Evolutionary conservation across 257 asterid genomes (phyloP).

Genomic region (Solanum appendiculatum): DNA sequence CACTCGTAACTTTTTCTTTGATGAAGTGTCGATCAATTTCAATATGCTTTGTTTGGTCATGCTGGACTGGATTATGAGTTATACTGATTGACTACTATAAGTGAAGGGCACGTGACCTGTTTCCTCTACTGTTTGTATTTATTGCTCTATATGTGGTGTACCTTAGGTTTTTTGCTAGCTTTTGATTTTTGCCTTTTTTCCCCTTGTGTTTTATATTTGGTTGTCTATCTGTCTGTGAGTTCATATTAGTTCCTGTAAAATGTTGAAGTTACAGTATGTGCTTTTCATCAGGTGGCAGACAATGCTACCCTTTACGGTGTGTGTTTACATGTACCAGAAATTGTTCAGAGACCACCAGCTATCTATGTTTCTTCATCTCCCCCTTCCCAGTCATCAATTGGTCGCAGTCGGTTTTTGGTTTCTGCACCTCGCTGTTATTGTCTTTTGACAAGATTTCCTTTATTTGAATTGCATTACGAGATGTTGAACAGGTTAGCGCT

Average conservation of each 20-base stretch:
- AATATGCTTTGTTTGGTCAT: not conserved
- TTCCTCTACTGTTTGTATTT: not conserved
- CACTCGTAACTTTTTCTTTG: not conserved
- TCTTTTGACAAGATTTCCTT: conserved; percentile 81
- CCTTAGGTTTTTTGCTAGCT: not conserved
- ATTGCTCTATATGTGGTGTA: not conserved
- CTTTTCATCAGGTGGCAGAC: conserved; percentile 68
- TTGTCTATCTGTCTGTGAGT: not conserved
- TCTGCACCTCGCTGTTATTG: conserved; percentile 98
- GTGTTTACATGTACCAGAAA: conserved; percentile 78
- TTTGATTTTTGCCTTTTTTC: not conserved
- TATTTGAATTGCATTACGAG: conserved; percentile 82
- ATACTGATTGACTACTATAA: not conserved
- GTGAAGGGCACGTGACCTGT: not conserved
- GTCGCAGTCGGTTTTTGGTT: conserved; percentile 63
- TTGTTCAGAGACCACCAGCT: conserved; percentile 76
- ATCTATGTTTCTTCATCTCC: conserved; percentile 46
- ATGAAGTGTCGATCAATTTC: not conserved
- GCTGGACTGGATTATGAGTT: not conserved
- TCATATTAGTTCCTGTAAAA: not conserved
- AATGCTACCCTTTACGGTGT: conserved; percentile 89
- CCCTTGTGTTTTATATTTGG: not conserved
- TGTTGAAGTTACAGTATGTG: conserved; percentile 13
- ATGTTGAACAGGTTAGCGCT: conserved; percentile 68
- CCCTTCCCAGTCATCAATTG: conserved; percentile 32